Percentiles rank a stretch among this genome's conserved stretches.
These are phyloP conservation scores for Ustilaginoidea virens DNA, from an alignment of 2,329 filamentous ascomycete species.

Conservation along the genomic window DNA sequence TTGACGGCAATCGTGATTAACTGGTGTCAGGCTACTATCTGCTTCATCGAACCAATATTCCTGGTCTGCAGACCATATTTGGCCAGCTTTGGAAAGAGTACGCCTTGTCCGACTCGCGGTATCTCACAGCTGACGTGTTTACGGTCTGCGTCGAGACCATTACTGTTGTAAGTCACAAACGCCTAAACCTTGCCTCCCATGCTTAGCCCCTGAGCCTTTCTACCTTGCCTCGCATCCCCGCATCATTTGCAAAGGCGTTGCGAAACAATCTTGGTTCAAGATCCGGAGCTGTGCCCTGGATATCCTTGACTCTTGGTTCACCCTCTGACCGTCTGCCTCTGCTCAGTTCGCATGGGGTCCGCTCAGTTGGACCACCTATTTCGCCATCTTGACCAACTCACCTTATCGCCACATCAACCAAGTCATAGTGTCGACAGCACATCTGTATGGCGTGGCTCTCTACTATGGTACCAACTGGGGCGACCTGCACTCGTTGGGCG, in stretches of 20 bases:
- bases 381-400: slow-evolving; percentile 26
- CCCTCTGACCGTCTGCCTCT: not conserved
- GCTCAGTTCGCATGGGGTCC: slow-evolving; percentile 40
- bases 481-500: slow-evolving; percentile 28
- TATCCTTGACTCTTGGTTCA: too few species aligned
- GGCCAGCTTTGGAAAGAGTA: slow-evolving; percentile 93
- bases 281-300: too few species aligned
- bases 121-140: slow-evolving; percentile 67
- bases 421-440: slow-evolving; percentile 32
- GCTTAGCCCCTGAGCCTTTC: too few species aligned
- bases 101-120: slow-evolving; percentile 71
- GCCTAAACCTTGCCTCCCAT: too few species aligned
- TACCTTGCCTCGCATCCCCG: too few species aligned
- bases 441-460: slow-evolving; percentile 45
- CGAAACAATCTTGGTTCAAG: too few species aligned
- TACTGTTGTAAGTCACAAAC: slow-evolving; percentile 56
- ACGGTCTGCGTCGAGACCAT: slow-evolving; percentile 79
- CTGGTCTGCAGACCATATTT: slow-evolving; percentile 53
- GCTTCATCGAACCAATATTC: slow-evolving; percentile 49
- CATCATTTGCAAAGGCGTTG: too few species aligned
- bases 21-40: slow-evolving; percentile 52
- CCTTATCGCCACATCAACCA: slow-evolving; percentile 35
- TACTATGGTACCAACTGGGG: slow-evolving; percentile 44
- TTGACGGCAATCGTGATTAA: not conserved
- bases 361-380: slow-evolving; percentile 33